Percentiles rank a stretch among this genome's conserved stretches.
Conservation (phyloP, 2,329 filamentous ascomycete species). For the Oidium heveae region DNA sequence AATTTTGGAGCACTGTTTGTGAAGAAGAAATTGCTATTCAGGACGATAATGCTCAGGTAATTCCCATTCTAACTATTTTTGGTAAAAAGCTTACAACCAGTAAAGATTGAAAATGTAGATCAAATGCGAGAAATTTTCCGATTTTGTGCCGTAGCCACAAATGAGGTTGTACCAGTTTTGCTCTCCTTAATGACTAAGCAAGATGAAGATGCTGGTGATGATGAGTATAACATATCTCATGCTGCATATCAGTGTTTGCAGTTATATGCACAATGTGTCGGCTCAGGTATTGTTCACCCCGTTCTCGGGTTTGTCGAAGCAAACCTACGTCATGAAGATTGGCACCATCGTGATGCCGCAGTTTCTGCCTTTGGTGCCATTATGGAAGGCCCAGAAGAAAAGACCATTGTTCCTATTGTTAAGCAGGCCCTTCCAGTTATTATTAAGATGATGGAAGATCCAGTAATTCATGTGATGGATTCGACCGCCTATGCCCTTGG, state of each 20-base stretch:
- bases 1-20: slow-evolving; percentile 99
- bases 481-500: slow-evolving; percentile 90
- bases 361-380: slow-evolving; percentile 95
- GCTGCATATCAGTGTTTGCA: slow-evolving; percentile 92
- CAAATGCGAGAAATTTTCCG: slow-evolving; percentile 81
- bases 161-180: slow-evolving; percentile 82
- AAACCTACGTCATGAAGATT: slow-evolving; percentile 75
- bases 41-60: slow-evolving; percentile 70
- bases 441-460: slow-evolving; percentile 77
- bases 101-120: slow-evolving; percentile 11
- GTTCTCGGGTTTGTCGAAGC: slow-evolving; percentile 80
- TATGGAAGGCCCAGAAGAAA: slow-evolving; percentile 93
- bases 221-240: slow-evolving; percentile 91
- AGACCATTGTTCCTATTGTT: slow-evolving; percentile 74
- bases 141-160: slow-evolving; percentile 78
- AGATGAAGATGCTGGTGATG: slow-evolving; percentile 86
- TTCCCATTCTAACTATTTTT: slow-evolving; percentile 3
- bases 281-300: slow-evolving; percentile 56
- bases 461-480: slow-evolving; percentile 72
- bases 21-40: slow-evolving; percentile 97
- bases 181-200: slow-evolving; percentile 80
- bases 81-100: not conserved
- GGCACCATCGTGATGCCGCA: slow-evolving; percentile 83
- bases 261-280: slow-evolving; percentile 82
- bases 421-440: slow-evolving; percentile 85